Conservation (phyloP, 148 eudicot species). For the Gaultheria prostrata region DNA sequence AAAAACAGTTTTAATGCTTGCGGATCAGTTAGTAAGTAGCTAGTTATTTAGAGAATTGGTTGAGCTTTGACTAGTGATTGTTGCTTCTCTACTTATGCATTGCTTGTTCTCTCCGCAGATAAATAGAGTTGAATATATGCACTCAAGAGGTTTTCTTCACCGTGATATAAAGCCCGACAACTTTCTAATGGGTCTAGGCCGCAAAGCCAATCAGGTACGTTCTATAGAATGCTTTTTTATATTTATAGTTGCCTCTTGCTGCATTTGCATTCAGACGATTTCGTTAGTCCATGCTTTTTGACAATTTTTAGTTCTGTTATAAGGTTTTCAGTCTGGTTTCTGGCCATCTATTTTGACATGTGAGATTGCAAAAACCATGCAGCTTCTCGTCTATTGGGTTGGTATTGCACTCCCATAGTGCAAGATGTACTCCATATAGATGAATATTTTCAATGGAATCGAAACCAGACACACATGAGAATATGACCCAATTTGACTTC, state of each 20-base stretch:
- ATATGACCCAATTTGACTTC: background rate
- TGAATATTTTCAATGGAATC: background rate
- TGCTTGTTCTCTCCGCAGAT: constrained; percentile 31
- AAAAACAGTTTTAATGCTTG: constrained; percentile 90
- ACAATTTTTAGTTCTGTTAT: constrained; percentile 2
- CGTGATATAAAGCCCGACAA: constrained; percentile 99
- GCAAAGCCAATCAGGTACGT: constrained; percentile 95
- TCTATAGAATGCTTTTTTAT: background rate
- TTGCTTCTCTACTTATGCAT: constrained; percentile 9
- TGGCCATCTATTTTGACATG: background rate
- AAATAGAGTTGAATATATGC: constrained; percentile 67
- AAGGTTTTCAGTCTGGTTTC: background rate
- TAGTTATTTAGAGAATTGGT: background rate
- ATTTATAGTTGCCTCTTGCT: background rate
- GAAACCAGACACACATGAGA: background rate
- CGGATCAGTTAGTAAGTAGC: constrained; percentile 75
- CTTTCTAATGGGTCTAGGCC: constrained; percentile 96
- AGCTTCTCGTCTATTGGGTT: background rate
- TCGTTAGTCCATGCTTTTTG: no score
- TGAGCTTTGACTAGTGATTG: background rate
- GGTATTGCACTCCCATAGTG: background rate
- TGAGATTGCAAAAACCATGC: background rate
- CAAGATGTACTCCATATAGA: background rate
- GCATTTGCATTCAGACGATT: background rate
- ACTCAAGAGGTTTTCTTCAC: constrained; percentile 98